Evolutionary conservation across 2,329 filamentous ascomycete genomes (phyloP), one percentile per base, ranked within the genome.

Genomic region (Xylariaceae sp.): DNA sequence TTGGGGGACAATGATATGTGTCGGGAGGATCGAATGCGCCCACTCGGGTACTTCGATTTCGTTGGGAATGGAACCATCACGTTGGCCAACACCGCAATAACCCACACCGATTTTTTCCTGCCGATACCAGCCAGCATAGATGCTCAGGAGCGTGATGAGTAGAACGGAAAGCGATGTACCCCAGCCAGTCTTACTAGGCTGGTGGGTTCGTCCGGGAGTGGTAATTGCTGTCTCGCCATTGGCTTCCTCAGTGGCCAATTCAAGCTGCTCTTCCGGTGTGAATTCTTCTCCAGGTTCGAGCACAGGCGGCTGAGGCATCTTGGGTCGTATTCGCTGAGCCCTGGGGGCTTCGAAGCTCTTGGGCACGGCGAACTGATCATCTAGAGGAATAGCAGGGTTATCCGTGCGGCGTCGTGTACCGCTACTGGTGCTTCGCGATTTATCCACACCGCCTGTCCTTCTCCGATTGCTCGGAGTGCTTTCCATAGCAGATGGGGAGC

Each of bases 101-200:
- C 96, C 95, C 19, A 98, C 91, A 16, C 91, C 89, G n/a, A 96
- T 79, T 80, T 98, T 98, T 74, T 99, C 95, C 70, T 96, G 91
- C 47, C 93, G 83, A 78, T 93, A 99, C 84, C 93, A 95, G 7
- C 84, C 84, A 26, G 82, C 89, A 61, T 96, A 91, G 0, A 88
- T 86, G 29, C 83, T 83, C 6, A 95, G 73, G 9, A 95, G 75
- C 0, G 89, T 87, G 19, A 89, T 70, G 2, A 93, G 71, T 2
- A 97, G 79, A 5, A 92, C 84, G 71, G 86, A 85, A 2, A 93
- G 79, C 16, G 91, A 88, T 0, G 85, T 85, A 56, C 83, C 83
- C 29, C 87, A 75, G 20, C 80, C 79, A 7, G 78, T 72, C 55
- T 78, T 61, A 9, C 41, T 60, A 14, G 63, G 78, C 6, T 73